Evolutionary conservation across 2,329 filamentous ascomycete species (phyloP).

Genomic region (Aspergillus puulaauensis): DNA sequence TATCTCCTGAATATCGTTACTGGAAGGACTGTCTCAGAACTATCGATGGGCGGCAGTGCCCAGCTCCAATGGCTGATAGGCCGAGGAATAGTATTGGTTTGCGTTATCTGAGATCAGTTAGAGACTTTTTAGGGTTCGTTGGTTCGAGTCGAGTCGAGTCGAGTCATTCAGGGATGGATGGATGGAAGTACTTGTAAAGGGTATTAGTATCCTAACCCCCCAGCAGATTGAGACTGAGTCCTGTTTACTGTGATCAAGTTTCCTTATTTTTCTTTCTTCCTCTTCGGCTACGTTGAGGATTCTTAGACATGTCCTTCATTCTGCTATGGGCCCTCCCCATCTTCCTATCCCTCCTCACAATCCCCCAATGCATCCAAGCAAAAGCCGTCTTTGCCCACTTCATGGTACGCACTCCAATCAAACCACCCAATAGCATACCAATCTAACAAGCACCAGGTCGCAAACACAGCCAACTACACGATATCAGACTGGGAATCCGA

Average conservation of each 20-base stretch:
- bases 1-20: background rate
- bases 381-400: conserved; percentile 36
- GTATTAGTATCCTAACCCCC: background rate
- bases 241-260: too few relatives aligned
- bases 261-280: background rate
- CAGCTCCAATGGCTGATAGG: too few relatives aligned
- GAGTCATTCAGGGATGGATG: background rate
- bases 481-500: conserved; percentile 30
- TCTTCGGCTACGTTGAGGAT: background rate
- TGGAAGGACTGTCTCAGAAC: background rate
- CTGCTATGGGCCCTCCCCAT: background rate
- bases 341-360: background rate
- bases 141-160: too few relatives aligned
- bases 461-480: conserved; percentile 25
- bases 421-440: background rate
- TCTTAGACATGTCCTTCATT: background rate
- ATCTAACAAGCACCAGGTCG: conserved; percentile 19
- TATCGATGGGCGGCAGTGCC: background rate
- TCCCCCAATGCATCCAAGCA: conserved; percentile 8
- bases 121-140: too few relatives aligned
- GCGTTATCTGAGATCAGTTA: too few relatives aligned
- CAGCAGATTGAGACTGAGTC: too few relatives aligned
- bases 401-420: conserved; percentile 22
- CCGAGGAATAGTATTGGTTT: too few relatives aligned
- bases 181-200: background rate